phyloP scores from a whole-genome alignment of 441 rosid genomes.

The Populus hybrid region DNA sequence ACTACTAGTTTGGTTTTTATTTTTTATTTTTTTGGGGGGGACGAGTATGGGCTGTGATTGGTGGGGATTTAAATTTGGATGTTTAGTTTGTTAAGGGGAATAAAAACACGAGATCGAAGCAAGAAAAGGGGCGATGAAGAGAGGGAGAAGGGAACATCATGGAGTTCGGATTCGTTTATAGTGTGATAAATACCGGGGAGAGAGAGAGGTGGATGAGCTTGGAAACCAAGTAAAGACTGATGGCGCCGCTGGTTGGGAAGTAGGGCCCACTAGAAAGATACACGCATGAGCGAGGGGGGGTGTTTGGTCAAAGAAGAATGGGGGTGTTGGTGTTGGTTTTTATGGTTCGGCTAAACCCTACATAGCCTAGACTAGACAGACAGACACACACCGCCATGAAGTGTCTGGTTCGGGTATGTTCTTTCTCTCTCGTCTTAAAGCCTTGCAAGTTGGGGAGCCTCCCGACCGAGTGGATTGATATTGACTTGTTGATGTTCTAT shows the following conservation, averaged over 20 bases:
- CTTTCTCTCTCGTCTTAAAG: no score
- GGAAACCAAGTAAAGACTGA: conserved; percentile 41
- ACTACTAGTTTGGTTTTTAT: background rate
- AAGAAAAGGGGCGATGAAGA: conserved; percentile 1
- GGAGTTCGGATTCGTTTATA: conserved; percentile 2
- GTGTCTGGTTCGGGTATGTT: no score
- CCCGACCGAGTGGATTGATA: conserved; percentile 26
- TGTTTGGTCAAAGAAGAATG: background rate
- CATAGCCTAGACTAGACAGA: background rate
- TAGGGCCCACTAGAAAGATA: conserved; percentile 14
- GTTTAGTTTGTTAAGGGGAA: no score
- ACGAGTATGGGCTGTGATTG: background rate
- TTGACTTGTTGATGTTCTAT: conserved; percentile 27
- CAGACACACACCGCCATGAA: no score
- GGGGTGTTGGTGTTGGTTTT: background rate
- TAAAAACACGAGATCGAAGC: no score
- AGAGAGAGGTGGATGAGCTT: conserved; percentile 33
- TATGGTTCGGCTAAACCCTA: background rate
- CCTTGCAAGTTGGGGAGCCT: background rate
- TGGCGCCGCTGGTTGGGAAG: conserved; percentile 39
- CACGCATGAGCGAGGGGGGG: background rate
- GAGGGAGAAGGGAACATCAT: background rate
- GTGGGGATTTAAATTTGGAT: background rate
- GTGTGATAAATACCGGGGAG: background rate
- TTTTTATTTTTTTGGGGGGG: background rate